phyloP scores from a whole-genome alignment of 1,284 basidiomycete genomes.

The Trichosporon sp. region DNA sequence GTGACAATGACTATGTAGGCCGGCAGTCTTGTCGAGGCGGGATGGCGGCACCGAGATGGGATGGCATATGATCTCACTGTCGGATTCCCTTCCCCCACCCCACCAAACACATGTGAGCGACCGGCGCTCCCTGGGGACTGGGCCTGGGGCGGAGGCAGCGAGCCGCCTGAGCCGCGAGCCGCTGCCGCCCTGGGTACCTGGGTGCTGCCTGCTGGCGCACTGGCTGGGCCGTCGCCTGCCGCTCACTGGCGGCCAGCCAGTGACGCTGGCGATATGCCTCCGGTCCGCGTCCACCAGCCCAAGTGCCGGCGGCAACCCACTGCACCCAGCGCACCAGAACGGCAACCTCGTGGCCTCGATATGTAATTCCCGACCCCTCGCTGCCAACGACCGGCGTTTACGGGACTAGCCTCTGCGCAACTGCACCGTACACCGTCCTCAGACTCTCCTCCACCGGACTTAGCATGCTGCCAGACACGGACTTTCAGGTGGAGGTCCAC shows the following conservation, averaged over 20 bases:
- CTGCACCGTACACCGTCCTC: not conserved
- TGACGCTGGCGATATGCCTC: not conserved
- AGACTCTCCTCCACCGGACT: not conserved
- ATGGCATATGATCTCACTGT: not conserved
- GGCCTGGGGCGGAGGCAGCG: not conserved
- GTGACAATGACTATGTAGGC: not conserved
- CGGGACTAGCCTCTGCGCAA: not conserved
- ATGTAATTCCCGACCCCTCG: not conserved
- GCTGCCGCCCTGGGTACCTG: no score
- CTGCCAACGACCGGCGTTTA: conserved; percentile 6
- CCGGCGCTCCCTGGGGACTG: not conserved
- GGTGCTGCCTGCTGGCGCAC: no score
- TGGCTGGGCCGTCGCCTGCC: not conserved
- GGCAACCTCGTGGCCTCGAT: conserved; percentile 4
- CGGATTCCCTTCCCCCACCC: not conserved
- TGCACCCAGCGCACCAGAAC: not conserved
- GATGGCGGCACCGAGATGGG: not conserved
- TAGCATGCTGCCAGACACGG: not conserved
- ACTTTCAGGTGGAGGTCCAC: not conserved
- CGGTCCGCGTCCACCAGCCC: not conserved
- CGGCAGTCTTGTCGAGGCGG: not conserved
- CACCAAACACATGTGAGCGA: not conserved
- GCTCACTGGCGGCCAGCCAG: not conserved
- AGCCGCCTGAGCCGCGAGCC: not conserved
- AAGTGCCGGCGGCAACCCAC: conserved; percentile 1